A percentile compares a stretch with the other conserved stretches of the same genome.
Conservation (phyloP, 2,329 filamentous ascomycete genomes). For the Harringtonia lauricola region DNA sequence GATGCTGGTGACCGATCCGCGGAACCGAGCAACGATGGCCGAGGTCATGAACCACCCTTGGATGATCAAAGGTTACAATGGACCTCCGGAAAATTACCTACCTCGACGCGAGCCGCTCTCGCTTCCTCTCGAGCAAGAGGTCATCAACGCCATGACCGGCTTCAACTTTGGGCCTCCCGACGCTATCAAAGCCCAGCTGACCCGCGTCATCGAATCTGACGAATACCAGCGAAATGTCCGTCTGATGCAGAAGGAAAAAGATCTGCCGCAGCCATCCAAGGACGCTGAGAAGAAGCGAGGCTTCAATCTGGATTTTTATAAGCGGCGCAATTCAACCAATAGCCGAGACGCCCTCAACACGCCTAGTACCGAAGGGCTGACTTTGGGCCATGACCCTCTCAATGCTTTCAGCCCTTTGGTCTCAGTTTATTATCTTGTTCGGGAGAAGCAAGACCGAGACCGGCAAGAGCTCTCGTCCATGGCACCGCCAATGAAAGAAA, state of each 20-base stretch:
- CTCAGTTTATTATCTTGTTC: constrained; percentile 93
- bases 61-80: constrained; percentile 86
- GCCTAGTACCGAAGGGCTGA: constrained; percentile 76
- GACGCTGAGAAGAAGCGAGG: constrained; percentile 75
- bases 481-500: constrained; percentile 24
- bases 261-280: constrained; percentile 41
- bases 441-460: constrained; percentile 84
- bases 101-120: constrained; percentile 76
- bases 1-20: constrained; percentile 93
- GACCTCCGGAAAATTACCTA: constrained; percentile 80
- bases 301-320: constrained; percentile 93
- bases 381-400: constrained; percentile 72
- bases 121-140: constrained; percentile 69
- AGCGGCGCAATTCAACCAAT: constrained; percentile 76
- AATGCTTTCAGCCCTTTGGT: constrained; percentile 90
- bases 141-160: constrained; percentile 90
- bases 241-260: constrained; percentile 56
- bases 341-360: constrained; percentile 79
- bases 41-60: constrained; percentile 94
- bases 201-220: constrained; percentile 79
- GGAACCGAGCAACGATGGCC: constrained; percentile 70
- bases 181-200: constrained; percentile 70
- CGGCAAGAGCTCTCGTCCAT: constrained; percentile 32
- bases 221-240: constrained; percentile 85
- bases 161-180: constrained; percentile 93